phyloP scores from a whole-genome alignment of 2,329 filamentous ascomycete genomes.

The Cercospora zeina region DNA sequence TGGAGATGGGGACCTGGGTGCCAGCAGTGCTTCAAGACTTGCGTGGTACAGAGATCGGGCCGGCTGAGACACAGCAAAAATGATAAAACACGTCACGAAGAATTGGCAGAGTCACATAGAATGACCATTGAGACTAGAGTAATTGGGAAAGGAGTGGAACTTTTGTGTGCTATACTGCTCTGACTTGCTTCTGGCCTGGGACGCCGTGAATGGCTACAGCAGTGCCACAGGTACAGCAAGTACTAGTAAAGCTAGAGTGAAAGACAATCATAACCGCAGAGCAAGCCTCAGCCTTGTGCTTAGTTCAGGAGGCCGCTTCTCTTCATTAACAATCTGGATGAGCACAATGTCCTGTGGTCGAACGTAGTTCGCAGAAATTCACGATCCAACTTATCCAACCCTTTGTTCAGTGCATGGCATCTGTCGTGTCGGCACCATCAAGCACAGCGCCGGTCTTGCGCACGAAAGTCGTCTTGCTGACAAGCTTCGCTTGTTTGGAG shows the following conservation, averaged over 20 bases:
- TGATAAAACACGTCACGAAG: neutral
- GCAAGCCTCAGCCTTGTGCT: neutral
- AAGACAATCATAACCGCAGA: neutral
- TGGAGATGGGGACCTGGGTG: neutral
- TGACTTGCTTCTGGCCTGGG: neutral
- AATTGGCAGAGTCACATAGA: neutral
- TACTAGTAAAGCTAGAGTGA: neutral
- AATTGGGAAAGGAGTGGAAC: neutral
- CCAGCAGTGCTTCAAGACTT: neutral
- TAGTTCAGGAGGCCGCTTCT: neutral
- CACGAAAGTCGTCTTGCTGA: conserved; percentile 34
- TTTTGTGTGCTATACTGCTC: conserved; percentile 5
- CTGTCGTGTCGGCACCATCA: conserved; percentile 27
- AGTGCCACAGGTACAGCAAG: neutral
- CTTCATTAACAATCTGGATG: neutral
- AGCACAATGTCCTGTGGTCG: neutral
- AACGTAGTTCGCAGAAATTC: neutral
- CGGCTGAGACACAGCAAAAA: neutral
- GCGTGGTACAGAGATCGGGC: neutral
- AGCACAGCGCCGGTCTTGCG: conserved; percentile 31
- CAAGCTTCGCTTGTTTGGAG: conserved; percentile 34
- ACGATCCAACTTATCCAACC: neutral
- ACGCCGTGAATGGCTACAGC: neutral
- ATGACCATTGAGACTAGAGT: neutral
- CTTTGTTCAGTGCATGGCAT: neutral